Base-by-base conservation (phyloP, 2,329 filamentous ascomycete species). In the Fusarium sp. region DNA sequence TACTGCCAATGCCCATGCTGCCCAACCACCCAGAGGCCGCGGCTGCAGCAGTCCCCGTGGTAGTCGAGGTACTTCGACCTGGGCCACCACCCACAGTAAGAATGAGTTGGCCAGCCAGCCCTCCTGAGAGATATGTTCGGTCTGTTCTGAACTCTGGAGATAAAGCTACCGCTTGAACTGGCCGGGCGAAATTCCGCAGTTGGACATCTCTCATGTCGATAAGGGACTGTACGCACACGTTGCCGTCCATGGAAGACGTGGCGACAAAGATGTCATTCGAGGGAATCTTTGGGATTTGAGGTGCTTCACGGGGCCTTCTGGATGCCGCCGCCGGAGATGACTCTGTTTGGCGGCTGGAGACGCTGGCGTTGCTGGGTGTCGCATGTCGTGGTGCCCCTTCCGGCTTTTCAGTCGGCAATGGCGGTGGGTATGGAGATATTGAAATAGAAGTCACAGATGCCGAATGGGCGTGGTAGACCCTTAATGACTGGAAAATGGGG, bases 141-240 rank as follows among this genome's bases (percentile, higher is more conserved):
- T 99, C 97, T 67, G 89, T 94, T 81, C 94, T 98, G 85, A 95
- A 99, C 62, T 98, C 95, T 0, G 97, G 97, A 0, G 97, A 98
- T n/a, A 99, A 84, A 0, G 95, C 94, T 2, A 99, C 95, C 7
- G 95, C 92, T 80, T 98, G 95, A 4, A 99, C 92, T 0, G 97
- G 97, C 6, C 97, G 91, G 2, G 94, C 95, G 84, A 98, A 99
- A 81, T 98, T 98, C 32, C 97, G 92, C 32, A 98, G 84, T 67
- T 95, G 92, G 3, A 98, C 95, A 83, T 99, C 97, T 79, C 95
- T 97, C 41, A 93, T 85, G 79, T 99, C 96, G 23, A 97, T 85
- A 23, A 99, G 85, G 1, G 95, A 97, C 68, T 95, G 92, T 1
- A 99, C 91, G 78, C 97, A 98, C 16, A 99, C 94, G 80, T 98